Percentiles rank a stretch among this genome's conserved stretches.
These are phyloP conservation scores for Marchantia polymorpha DNA, from an alignment of 225 moss, liverwort and hornwort genomes.

Conservation along the genomic window DNA sequence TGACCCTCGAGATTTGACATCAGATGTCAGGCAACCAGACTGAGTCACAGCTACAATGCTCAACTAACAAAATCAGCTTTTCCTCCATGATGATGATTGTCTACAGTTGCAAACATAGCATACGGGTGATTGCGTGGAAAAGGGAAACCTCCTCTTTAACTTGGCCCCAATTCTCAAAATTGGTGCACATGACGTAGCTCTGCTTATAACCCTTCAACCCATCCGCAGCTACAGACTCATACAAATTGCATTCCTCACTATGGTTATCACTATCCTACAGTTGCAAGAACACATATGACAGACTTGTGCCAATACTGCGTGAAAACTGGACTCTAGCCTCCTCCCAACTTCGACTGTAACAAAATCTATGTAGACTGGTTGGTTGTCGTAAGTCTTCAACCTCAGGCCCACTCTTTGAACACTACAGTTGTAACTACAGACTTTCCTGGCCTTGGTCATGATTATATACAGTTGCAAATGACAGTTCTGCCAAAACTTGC, in stretches of 20 bases:
- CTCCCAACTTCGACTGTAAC: not conserved
- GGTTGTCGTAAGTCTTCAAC: not conserved
- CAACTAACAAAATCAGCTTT: constrained; percentile 1
- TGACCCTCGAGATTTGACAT: not conserved
- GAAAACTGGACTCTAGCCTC: not conserved
- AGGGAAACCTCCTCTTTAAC: not conserved
- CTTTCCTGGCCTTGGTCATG: not conserved
- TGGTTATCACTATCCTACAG: constrained; percentile 4
- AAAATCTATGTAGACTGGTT: not conserved
- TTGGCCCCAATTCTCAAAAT: not conserved
- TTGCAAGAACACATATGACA: not conserved
- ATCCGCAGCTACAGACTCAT: not conserved
- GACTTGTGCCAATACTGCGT: not conserved
- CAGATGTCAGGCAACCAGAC: not conserved
- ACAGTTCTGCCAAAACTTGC: not conserved
- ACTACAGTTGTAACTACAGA: not conserved
- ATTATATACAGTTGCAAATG: not conserved
- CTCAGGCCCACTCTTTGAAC: not conserved
- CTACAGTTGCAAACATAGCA: not conserved
- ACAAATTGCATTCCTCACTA: not conserved
- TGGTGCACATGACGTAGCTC: constrained; percentile 6
- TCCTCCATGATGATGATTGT: not conserved
- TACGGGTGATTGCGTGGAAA: not conserved
- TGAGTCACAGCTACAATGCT: not conserved
- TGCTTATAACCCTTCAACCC: not conserved